Percentiles rank a stretch among this genome's conserved stretches.
These are phyloP conservation scores for Oryza longistaminata DNA, from an alignment of 176 grass and related monocot genomes.

Conservation along the genomic window DNA sequence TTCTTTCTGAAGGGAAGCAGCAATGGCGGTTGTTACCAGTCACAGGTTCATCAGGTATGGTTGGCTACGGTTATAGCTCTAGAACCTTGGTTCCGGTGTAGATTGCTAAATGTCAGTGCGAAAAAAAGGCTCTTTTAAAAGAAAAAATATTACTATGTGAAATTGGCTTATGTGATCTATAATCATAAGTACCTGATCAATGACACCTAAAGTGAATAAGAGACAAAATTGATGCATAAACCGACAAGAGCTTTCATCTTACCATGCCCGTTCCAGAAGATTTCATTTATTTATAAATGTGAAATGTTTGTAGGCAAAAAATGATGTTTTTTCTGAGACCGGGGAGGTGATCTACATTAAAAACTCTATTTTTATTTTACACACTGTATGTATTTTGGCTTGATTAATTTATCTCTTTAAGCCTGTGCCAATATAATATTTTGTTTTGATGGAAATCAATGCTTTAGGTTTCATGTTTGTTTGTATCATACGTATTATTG, in stretches of 20 bases:
- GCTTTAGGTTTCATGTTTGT: background rate
- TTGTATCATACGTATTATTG: background rate
- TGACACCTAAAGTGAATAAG: no score
- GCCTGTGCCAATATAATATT: background rate
- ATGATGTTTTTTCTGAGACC: no score
- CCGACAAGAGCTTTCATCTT: no score
- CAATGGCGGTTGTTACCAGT: background rate
- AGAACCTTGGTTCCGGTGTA: background rate
- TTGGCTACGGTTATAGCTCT: background rate
- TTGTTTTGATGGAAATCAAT: background rate
- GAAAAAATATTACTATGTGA: no score
- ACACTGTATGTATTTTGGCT: no score
- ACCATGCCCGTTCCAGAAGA: no score
- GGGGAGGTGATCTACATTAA: background rate
- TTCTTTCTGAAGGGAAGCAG: slow-evolving; percentile 41
- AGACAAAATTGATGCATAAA: no score
- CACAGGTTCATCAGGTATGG: slow-evolving; percentile 6
- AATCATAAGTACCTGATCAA: no score
- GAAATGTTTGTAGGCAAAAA: no score
- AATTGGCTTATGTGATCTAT: no score
- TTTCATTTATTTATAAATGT: no score
- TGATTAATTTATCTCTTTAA: background rate
- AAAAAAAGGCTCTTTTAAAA: background rate
- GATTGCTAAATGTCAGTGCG: background rate
- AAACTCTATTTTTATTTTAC: no score